These are phyloP conservation scores for Lophium mytilinum DNA, from an alignment of 495 filamentous ascomycete genomes.

Conservation along the genomic window DNA sequence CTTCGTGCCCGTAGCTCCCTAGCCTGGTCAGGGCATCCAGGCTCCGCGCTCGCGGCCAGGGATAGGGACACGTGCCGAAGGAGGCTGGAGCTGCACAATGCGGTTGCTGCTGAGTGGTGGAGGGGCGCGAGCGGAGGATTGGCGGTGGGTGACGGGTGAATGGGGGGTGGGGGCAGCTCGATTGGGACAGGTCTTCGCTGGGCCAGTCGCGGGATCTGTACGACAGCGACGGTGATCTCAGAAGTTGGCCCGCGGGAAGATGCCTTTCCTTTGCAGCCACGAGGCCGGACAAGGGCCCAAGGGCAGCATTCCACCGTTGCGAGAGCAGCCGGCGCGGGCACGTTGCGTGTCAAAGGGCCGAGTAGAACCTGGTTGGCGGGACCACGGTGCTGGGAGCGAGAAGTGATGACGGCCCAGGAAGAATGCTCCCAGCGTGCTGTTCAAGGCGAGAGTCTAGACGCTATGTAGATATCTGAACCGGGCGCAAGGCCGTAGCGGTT, in stretches of 20 bases:
- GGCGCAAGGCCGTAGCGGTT: no score
- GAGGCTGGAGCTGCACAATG: no score
- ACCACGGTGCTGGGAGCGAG: not conserved
- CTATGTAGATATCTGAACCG: no score
- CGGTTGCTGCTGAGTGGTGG: not conserved
- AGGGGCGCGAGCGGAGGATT: not conserved
- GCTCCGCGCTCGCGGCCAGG: not conserved
- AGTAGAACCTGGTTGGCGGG: not conserved
- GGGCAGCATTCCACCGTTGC: not conserved
- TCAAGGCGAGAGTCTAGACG: no score
- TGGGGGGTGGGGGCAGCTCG: not conserved
- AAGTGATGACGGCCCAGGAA: not conserved
- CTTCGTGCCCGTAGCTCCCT: not conserved
- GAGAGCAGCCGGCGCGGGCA: not conserved
- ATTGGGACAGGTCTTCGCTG: not conserved
- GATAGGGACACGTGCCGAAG: not conserved
- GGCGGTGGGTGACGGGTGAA: not conserved
- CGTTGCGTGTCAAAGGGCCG: not conserved
- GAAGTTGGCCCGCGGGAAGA: not conserved
- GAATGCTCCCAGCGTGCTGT: no score
- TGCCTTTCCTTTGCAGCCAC: not conserved
- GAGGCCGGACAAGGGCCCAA: not conserved
- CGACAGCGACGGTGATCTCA: not conserved
- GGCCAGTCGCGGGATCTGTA: not conserved
- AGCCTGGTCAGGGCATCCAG: not conserved